Evolutionary conservation across 2,329 filamentous ascomycete genomes (phyloP).

Genomic region (Apiospora sp.): DNA sequence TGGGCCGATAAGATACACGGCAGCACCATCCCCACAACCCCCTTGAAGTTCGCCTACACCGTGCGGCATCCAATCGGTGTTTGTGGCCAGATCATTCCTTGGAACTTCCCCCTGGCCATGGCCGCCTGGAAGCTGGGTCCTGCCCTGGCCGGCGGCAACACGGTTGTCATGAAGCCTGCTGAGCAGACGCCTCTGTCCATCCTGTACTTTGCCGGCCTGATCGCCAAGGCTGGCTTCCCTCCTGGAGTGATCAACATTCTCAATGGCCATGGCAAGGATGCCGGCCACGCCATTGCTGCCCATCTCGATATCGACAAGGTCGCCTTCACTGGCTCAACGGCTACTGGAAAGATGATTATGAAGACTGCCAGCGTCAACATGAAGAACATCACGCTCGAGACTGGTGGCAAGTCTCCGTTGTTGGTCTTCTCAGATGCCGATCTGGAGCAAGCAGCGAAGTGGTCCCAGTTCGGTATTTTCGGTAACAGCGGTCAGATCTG

Average conservation of each 20-base stretch:
- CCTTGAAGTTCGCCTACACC: slow-evolving; percentile 67
- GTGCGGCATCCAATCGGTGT: slow-evolving; percentile 80
- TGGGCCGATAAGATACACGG: slow-evolving; percentile 83
- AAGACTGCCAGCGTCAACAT: slow-evolving; percentile 72
- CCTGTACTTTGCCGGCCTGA: slow-evolving; percentile 70
- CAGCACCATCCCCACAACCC: slow-evolving; percentile 75
- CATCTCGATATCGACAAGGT: slow-evolving; percentile 78
- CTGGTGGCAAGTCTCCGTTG: slow-evolving; percentile 71
- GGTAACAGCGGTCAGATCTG: slow-evolving; percentile 72
- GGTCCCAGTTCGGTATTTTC: slow-evolving; percentile 59
- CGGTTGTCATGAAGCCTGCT: slow-evolving; percentile 70
- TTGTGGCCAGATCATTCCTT: slow-evolving; percentile 76
- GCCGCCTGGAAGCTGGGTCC: slow-evolving; percentile 82
- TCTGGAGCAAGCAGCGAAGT: slow-evolving; percentile 72
- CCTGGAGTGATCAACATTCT: slow-evolving; percentile 80
- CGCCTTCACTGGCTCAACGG: slow-evolving; percentile 80
- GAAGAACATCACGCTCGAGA: slow-evolving; percentile 73
- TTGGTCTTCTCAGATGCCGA: slow-evolving; percentile 73
- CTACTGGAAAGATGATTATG: slow-evolving; percentile 78
- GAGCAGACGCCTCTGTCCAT: slow-evolving; percentile 74
- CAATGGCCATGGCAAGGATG: slow-evolving; percentile 74
- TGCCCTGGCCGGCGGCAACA: slow-evolving; percentile 70
- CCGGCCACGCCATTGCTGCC: slow-evolving; percentile 72
- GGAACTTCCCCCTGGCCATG: slow-evolving; percentile 61
- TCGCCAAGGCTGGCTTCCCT: slow-evolving; percentile 79